phyloP scores from a whole-genome alignment of 306 rosid genomes.

The Macrotyloma uniflorum region DNA sequence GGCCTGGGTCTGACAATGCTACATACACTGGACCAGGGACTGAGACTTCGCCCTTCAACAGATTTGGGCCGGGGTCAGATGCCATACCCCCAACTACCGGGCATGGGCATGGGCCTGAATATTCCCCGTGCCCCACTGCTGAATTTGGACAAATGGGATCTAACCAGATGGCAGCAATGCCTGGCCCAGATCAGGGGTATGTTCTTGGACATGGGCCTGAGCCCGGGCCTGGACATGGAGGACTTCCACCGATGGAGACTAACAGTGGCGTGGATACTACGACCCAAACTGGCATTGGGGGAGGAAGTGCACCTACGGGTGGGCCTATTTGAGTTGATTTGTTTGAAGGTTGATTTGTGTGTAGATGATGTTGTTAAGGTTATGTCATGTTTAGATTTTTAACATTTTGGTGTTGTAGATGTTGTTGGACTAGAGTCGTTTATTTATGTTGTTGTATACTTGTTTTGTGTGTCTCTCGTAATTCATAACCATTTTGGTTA shows the following conservation, averaged over 20 bases:
- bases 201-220: not conserved
- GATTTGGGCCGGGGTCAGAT: not conserved
- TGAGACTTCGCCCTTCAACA: not conserved
- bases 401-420: not conserved
- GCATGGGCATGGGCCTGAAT: not conserved
- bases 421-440: not conserved
- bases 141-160: slow-evolving; percentile 44
- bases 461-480: slow-evolving; percentile 6
- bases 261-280: slow-evolving; percentile 41
- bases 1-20: not conserved
- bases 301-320: slow-evolving; percentile 23
- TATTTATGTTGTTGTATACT: not conserved
- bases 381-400: not conserved
- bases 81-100: not conserved
- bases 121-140: slow-evolving; percentile 44
- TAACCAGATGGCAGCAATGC: slow-evolving; percentile 45
- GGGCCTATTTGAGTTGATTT: slow-evolving; percentile 40
- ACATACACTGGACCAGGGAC: not conserved
- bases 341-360: not conserved
- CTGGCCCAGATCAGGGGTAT: slow-evolving; percentile 35
- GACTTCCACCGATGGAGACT: slow-evolving; percentile 43
- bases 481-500: not conserved
- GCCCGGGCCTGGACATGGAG: slow-evolving; percentile 16
- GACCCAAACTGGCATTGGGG: slow-evolving; percentile 31
- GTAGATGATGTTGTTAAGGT: no score